These are phyloP conservation scores for Hericium coralloides DNA, from an alignment of 768 basidiomycete species.

Conservation along the genomic window DNA sequence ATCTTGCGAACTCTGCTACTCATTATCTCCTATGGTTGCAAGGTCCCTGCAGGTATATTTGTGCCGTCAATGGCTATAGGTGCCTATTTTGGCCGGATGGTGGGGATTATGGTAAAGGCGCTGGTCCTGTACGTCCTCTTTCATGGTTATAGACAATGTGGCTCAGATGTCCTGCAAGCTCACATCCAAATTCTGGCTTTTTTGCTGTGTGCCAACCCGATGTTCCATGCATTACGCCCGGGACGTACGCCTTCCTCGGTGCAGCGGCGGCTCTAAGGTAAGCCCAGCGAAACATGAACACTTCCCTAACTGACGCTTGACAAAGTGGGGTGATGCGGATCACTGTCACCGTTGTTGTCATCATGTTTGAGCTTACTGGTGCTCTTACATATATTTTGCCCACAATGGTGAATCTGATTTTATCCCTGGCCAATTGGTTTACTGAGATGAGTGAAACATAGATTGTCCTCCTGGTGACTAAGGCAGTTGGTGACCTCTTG, in stretches of 20 bases:
- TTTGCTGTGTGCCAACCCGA: constrained; percentile 89
- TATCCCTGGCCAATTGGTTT: constrained; percentile 3
- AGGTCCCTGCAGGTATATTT: constrained; percentile 96
- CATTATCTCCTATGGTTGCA: constrained; percentile 89
- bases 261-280: constrained; percentile 93
- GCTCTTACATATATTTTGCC: constrained; percentile 95
- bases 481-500: constrained; percentile 92
- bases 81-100: constrained; percentile 93
- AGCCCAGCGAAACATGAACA: constrained; percentile 9
- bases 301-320: neutral
- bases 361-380: constrained; percentile 98
- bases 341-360: constrained; percentile 95
- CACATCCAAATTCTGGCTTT: constrained; percentile 76
- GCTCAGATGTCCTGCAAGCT: constrained; percentile 30
- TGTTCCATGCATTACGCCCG: constrained; percentile 94
- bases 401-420: constrained; percentile 64
- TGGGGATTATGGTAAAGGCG: constrained; percentile 94
- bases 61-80: constrained; percentile 99
- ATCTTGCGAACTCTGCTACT: constrained; percentile 82
- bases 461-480: constrained; percentile 95
- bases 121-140: constrained; percentile 55
- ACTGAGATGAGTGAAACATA: constrained; percentile 22
- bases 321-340: constrained; percentile 90
- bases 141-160: neutral
- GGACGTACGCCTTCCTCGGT: constrained; percentile 95